Percentiles rank a stretch among this genome's conserved stretches.
Conservation (phyloP, 306 rosid genomes). For the Astragalus glycyphyllos region DNA sequence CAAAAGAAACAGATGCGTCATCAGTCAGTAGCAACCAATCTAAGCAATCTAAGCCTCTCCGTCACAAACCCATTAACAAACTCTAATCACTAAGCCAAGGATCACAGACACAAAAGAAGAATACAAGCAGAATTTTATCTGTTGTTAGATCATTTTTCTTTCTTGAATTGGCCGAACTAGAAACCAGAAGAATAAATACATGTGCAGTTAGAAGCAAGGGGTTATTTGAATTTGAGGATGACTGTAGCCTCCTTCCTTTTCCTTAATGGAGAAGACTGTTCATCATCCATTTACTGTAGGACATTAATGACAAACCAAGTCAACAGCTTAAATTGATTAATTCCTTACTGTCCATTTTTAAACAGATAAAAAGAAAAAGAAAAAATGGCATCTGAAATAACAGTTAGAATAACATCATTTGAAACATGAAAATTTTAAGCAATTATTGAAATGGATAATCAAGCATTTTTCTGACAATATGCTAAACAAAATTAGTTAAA, state of each 20-base stretch:
- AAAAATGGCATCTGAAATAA: neutral
- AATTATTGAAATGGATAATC: neutral
- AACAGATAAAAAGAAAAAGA: neutral
- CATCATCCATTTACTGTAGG: slow-evolving; percentile 83
- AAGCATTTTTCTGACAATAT: neutral
- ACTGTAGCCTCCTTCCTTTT: slow-evolving; percentile 69
- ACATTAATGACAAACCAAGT: slow-evolving; percentile 67
- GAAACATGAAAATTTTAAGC: neutral
- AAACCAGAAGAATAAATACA: neutral
- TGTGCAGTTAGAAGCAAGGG: neutral
- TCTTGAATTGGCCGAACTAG: slow-evolving; percentile 16
- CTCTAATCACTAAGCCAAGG: neutral
- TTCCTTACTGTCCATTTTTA: slow-evolving; percentile 57
- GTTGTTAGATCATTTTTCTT: neutral
- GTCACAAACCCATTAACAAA: slow-evolving; percentile 16
- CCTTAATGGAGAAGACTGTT: slow-evolving; percentile 75
- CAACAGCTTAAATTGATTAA: slow-evolving; percentile 56
- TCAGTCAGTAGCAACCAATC: neutral
- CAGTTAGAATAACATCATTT: slow-evolving; percentile 6
- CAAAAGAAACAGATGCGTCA: neutral
- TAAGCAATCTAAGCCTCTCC: slow-evolving; percentile 11
- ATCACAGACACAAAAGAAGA: neutral
- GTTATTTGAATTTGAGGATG: slow-evolving; percentile 40
- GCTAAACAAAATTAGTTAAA: neutral
- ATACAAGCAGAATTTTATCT: neutral